Evolutionary conservation across 345 rosid species (phyloP), one percentile per base, ranked within the genome.

Genomic region (Citrus medica): DNA sequence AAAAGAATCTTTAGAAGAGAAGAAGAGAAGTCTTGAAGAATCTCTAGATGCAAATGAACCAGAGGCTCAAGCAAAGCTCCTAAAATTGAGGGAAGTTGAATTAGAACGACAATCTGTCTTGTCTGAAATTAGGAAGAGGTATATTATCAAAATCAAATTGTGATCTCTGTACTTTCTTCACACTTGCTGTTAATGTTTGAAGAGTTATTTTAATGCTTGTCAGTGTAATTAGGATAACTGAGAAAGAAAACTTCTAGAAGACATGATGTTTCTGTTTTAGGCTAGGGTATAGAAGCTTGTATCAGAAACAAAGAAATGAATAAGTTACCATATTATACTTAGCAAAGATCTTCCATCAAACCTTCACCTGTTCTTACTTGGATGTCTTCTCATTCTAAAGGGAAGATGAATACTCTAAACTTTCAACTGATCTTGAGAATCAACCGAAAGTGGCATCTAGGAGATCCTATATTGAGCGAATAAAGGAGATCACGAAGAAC

Each of bases 401-500:
- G 93, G 94, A 92, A 78, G 86, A 85, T 69, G 93, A 91, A 79
- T 38, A 64, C 64, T 80, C 71, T 28, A 85, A 86, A 68, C 95
- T 91, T 75, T 81, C 83, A 14, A 71, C 70, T 13, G 85, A 85
- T 40, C 83, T 91, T 58, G 78, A 86, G 86, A 87, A 84, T 84
- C 93, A 81, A 82, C 86, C 90, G 30, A 79, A 84, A 80, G 83
- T 73, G 79, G 87, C 85, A 56, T 82, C 94, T 51, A 86, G 95
- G 69, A 81, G 86, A 76, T 89, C 98, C 32, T 81, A 91, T 77
- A 83, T 92, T 28, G 89, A 92, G 79, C 80, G 85, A 71, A 87
- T 93, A 72, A 90, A 89, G 78, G 97, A 95, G 87, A 95, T 95
- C 32, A 89, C 98, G 0, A 93, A 91, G 81, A 95, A 92, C 82